Evolutionary conservation across 371 early-diverging fungal genomes (phyloP).

Genomic region (Mucor racemosus): DNA sequence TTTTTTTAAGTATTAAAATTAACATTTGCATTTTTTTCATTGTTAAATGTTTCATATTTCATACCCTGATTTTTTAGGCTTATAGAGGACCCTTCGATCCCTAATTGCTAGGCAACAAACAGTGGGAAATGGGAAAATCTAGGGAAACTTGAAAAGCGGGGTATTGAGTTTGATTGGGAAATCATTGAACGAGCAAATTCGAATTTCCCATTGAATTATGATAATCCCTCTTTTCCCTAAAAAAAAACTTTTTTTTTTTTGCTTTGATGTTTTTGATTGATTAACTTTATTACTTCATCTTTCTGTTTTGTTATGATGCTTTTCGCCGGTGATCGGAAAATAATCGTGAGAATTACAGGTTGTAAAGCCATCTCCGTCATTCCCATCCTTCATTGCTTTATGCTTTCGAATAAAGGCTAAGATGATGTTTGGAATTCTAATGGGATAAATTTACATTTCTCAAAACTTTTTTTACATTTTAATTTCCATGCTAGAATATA

Average conservation of each 20-base stretch:
- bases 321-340: constrained; percentile 13
- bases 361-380: constrained; percentile 9
- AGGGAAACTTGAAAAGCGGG: constrained; percentile 25
- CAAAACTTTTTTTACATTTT: too few relatives aligned
- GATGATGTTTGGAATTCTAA: too few relatives aligned
- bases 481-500: too few relatives aligned
- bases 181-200: constrained; percentile 2
- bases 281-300: neutral
- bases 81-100: constrained; percentile 28
- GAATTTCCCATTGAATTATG: neutral
- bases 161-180: constrained; percentile 14
- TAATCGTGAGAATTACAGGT: constrained; percentile 13
- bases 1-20: too few relatives aligned
- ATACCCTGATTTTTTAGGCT: too few relatives aligned
- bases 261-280: constrained; percentile 5
- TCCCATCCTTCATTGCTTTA: constrained; percentile 8
- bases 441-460: too few relatives aligned
- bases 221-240: constrained; percentile 1
- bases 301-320: neutral
- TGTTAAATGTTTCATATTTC: too few relatives aligned
- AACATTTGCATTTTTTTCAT: too few relatives aligned
- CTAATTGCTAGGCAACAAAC: constrained; percentile 5
- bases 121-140: constrained; percentile 20
- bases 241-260: too few relatives aligned
- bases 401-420: too few relatives aligned